Evolutionary conservation across 768 basidiomycete species (phyloP), one percentile per base, ranked within the genome.

Genomic region (Amanita brunnescens): DNA sequence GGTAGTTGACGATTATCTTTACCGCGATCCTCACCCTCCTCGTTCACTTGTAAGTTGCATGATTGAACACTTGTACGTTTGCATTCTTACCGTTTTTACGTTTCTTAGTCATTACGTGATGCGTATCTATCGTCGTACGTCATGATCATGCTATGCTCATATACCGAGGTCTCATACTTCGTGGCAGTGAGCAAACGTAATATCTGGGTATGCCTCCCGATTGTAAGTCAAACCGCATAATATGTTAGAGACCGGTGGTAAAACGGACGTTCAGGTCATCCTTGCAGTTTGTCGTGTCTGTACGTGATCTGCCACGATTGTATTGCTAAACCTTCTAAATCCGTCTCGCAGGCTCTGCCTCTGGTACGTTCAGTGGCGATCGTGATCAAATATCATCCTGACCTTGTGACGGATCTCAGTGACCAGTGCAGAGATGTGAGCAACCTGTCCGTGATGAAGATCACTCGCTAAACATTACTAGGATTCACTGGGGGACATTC

Each of bases 1-100:
- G 55, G 58, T 46, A 61, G 61, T 34, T 59, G 14, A 57, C 58
- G 2, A 53, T 61, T 41, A 48, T 59, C 24, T 56, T 59, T 35
- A 59, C 61, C 35, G 61, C 57, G 20, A 49, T 67, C n/a, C 57
- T 64, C 41, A 67, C 65, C 0, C 59, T 62, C 50, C 35, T 62
- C 42, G 65, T 65, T 23, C 65, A 66, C 44, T 60, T 57, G 62
- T 64, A 39, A 34, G 62, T 51, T 32, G 20, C 38, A 26, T 6
- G 18, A 13, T n/a, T 38, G 9, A 20, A 6, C 7, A 20, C 7
- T 12, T 21, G n/a, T 37, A 26, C 38, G 1, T 18, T 12, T 29
- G 26, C 26, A 33, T 34, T 30, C 20, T 44, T 20, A 30, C 8
- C 23, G 5, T 14, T 26, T 33, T 21, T 14, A 14, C 23, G 5